Evolutionary conservation across 306 rosid genomes (phyloP).

Genomic region (Cucurbita moschata): DNA sequence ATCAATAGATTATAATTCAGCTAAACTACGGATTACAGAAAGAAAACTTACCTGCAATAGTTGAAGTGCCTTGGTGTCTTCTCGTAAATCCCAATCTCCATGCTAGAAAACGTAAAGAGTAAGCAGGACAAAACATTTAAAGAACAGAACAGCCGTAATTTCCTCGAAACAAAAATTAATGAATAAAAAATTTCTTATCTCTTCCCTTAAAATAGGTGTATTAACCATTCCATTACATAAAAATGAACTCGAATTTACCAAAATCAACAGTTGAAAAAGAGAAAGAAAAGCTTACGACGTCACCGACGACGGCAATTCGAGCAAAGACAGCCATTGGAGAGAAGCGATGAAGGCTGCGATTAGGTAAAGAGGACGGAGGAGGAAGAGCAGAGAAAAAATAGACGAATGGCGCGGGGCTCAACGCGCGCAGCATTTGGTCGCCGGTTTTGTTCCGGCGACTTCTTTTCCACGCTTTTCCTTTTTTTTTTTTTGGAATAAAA

Average conservation of each 20-base stretch:
- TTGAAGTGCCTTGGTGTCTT: slow-evolving; percentile 65
- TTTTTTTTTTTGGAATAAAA: background rate
- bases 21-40: background rate
- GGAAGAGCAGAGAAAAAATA: slow-evolving; percentile 3
- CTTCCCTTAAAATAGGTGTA: background rate
- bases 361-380: slow-evolving; percentile 4
- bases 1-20: background rate
- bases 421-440: slow-evolving; percentile 33
- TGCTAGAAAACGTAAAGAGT: slow-evolving; percentile 33
- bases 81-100: slow-evolving; percentile 62
- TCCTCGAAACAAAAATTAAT: background rate
- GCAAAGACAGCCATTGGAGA: slow-evolving; percentile 50
- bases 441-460: background rate
- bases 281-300: slow-evolving; percentile 43
- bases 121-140: background rate
- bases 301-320: slow-evolving; percentile 73
- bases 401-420: slow-evolving; percentile 27
- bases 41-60: slow-evolving; percentile 31
- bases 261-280: background rate
- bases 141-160: background rate
- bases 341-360: slow-evolving; percentile 10
- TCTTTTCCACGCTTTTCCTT: too few relatives aligned
- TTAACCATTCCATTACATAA: background rate
- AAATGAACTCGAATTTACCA: background rate
- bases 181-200: background rate